Conservation (phyloP, 768 basidiomycete species). For the Amanita rubescens region DNA sequence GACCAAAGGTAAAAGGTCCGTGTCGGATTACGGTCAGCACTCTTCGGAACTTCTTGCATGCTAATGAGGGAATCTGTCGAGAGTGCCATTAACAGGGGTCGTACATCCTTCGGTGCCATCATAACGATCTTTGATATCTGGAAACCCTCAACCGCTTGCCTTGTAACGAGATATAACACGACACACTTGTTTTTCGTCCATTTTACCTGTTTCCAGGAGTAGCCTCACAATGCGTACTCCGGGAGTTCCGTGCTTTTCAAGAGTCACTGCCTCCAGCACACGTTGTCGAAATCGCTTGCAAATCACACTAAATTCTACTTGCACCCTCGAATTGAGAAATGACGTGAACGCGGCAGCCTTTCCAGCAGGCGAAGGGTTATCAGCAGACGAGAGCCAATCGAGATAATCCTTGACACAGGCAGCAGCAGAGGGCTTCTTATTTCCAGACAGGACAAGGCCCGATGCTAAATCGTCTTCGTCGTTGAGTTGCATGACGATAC, state of each 20-base stretch:
- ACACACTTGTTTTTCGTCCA: slow-evolving; percentile 89
- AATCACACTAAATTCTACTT: slow-evolving; percentile 75
- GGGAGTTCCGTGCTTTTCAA: slow-evolving; percentile 77
- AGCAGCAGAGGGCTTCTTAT: slow-evolving; percentile 48
- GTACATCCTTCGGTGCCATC: slow-evolving; percentile 85
- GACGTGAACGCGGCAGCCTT: slow-evolving; percentile 67
- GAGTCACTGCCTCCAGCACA: slow-evolving; percentile 69
- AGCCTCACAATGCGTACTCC: slow-evolving; percentile 79
- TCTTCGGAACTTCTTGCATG: slow-evolving; percentile 89
- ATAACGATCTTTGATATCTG: slow-evolving; percentile 91
- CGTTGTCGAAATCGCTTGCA: slow-evolving; percentile 57
- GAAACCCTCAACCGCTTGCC: not conserved
- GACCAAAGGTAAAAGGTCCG: slow-evolving; percentile 92
- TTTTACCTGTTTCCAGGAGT: slow-evolving; percentile 76
- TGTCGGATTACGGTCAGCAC: slow-evolving; percentile 81
- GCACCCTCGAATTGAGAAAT: slow-evolving; percentile 60
- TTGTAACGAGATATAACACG: not conserved
- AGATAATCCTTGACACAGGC: slow-evolving; percentile 72
- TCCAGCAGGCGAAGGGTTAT: slow-evolving; percentile 74
- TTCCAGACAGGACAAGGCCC: slow-evolving; percentile 46
- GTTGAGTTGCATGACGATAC: slow-evolving; percentile 53
- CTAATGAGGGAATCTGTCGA: slow-evolving; percentile 79
- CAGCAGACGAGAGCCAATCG: slow-evolving; percentile 71
- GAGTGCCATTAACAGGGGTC: slow-evolving; percentile 71
- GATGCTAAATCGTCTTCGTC: slow-evolving; percentile 56